Percentiles rank a stretch among this genome's conserved stretches.
These are phyloP conservation scores for Toxicodendron radicans DNA, from an alignment of 345 rosid species.

Conservation along the genomic window DNA sequence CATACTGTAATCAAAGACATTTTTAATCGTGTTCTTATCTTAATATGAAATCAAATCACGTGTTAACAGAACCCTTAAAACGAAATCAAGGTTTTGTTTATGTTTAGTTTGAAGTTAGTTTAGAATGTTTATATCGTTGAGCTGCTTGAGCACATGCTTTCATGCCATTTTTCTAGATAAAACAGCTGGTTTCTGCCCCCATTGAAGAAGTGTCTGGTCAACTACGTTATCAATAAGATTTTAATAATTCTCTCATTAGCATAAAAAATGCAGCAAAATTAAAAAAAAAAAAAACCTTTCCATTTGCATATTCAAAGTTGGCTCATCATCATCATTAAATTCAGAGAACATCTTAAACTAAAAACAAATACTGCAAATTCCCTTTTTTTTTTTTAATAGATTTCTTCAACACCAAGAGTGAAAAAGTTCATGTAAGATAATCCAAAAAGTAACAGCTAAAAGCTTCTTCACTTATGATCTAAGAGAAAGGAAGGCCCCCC, in stretches of 20 bases:
- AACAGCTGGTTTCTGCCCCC: background rate
- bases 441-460: too few relatives aligned
- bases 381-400: background rate
- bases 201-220: background rate
- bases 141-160: slow-evolving; percentile 18
- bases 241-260: background rate
- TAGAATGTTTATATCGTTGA: background rate
- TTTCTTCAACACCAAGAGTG: too few relatives aligned
- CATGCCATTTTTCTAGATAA: background rate
- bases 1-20: too few relatives aligned
- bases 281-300: too few relatives aligned
- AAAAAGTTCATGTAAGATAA: too few relatives aligned
- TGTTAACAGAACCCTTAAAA: background rate
- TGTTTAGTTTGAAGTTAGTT: background rate
- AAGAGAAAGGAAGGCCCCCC: too few relatives aligned
- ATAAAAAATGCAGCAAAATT: background rate
- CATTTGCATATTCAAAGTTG: too few relatives aligned
- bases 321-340: too few relatives aligned
- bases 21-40: too few relatives aligned
- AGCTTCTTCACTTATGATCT: too few relatives aligned
- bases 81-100: background rate
- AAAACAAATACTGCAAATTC: background rate
- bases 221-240: background rate
- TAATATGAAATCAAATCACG: too few relatives aligned
- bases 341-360: too few relatives aligned